Conservation (phyloP, 371 early-diverging fungal species). For the Mucor velutinosus region DNA sequence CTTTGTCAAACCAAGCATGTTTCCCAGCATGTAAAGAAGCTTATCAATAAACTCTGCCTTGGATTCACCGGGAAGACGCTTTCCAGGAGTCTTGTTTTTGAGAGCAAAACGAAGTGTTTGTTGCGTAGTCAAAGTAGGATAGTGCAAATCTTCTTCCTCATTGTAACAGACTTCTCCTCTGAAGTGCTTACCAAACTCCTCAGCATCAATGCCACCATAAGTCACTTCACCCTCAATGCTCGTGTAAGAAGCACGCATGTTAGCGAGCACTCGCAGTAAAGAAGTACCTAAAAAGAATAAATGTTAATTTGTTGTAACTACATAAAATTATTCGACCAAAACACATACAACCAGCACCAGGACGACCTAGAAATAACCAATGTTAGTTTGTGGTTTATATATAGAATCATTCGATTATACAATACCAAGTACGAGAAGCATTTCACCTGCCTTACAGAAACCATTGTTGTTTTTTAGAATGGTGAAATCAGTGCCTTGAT, state of each 20-base stretch:
- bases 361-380: too few species aligned
- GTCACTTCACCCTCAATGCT: constrained; percentile 55
- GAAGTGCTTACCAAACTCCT: constrained; percentile 56
- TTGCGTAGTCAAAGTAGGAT: constrained; percentile 68
- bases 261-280: constrained; percentile 65
- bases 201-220: constrained; percentile 69
- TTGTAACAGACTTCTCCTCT: constrained; percentile 70
- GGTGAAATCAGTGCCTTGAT: constrained; percentile 31
- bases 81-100: constrained; percentile 67
- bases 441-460: constrained; percentile 64
- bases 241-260: constrained; percentile 64
- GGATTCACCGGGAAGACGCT: too few species aligned
- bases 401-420: too few species aligned
- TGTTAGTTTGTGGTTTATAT: too few species aligned
- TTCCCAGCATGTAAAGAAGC: too few species aligned
- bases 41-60: too few species aligned
- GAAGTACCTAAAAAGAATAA: too few species aligned
- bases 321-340: too few species aligned
- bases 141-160: constrained; percentile 75
- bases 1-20: too few species aligned
- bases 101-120: constrained; percentile 69
- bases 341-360: constrained; percentile 78
- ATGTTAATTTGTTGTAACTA: too few species aligned
- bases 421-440: constrained; percentile 76
- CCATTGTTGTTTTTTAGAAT: constrained; percentile 47